Evolutionary conservation across 495 filamentous ascomycete species (phyloP).

Genomic region (Lasiosphaeria hispida): DNA sequence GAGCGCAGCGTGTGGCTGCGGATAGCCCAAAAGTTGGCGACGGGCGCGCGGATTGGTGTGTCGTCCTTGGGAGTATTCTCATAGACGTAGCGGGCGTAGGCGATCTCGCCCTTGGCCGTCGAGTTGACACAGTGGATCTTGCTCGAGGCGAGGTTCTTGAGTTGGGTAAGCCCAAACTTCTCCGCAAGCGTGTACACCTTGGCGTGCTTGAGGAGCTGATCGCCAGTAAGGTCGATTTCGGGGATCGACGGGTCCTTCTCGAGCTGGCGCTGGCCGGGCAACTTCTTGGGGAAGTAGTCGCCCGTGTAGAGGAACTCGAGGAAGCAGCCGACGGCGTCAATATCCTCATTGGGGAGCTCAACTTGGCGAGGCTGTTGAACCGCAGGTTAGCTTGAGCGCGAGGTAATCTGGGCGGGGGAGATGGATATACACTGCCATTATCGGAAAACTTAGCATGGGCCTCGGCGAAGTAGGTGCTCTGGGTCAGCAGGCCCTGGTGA

Average conservation of each 20-base stretch:
- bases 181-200: constrained; percentile 85
- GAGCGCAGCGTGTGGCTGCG: constrained; percentile 75
- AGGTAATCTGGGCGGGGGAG: background rate
- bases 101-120: constrained; percentile 81
- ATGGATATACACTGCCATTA: constrained; percentile 43
- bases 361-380: constrained; percentile 57
- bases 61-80: constrained; percentile 68
- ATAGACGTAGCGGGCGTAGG: constrained; percentile 89
- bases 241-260: constrained; percentile 58
- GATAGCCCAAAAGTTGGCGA: constrained; percentile 88
- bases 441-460: constrained; percentile 56
- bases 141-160: constrained; percentile 73
- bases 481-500: constrained; percentile 72
- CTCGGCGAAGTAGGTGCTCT: constrained; percentile 72
- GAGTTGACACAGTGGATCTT: constrained; percentile 89
- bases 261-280: constrained; percentile 52
- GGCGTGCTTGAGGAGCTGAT: constrained; percentile 80
- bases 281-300: constrained; percentile 77
- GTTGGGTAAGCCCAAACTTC: constrained; percentile 66
- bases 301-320: constrained; percentile 90
- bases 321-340: constrained; percentile 82
- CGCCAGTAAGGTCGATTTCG: constrained; percentile 65
- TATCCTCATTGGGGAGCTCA: constrained; percentile 64
- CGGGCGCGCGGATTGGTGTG: constrained; percentile 70
- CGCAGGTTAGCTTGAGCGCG: constrained; percentile 1